Percentiles rank a stretch among this genome's conserved stretches.
Conservation (phyloP, 2,329 filamentous ascomycete species). For the Sarocladium strictum region DNA sequence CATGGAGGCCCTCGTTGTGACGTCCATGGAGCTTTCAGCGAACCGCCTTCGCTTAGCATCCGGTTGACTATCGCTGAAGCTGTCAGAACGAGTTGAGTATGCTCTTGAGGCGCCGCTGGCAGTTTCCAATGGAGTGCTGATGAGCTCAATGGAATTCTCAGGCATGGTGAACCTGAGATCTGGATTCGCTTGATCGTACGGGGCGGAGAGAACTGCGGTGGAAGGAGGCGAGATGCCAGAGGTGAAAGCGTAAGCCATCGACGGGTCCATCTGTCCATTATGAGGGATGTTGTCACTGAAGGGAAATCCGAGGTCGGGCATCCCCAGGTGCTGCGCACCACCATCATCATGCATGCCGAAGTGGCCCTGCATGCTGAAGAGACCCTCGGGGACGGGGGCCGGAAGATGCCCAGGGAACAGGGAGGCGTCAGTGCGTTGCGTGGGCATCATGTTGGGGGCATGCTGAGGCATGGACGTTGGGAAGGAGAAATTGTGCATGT, state of each 20-base stretch:
- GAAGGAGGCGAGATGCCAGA: background rate
- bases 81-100: background rate
- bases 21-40: background rate
- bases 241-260: background rate
- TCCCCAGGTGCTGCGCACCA: background rate
- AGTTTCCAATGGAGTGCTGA: background rate
- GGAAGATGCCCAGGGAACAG: background rate
- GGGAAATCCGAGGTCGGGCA: background rate
- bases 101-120: background rate
- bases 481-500: background rate
- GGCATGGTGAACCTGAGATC: background rate
- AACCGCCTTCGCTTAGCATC: constrained; percentile 3
- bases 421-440: background rate
- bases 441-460: background rate
- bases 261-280: background rate
- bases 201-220: background rate
- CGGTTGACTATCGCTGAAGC: background rate
- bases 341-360: background rate
- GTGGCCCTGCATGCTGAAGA: background rate
- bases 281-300: constrained; percentile 3
- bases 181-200: background rate
- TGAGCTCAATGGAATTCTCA: background rate
- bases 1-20: background rate
- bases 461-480: background rate
- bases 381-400: background rate